Percentiles rank a stretch among this genome's conserved stretches.
Conservation (phyloP, 2,329 filamentous ascomycete species). For the Scorias spongiosa region DNA sequence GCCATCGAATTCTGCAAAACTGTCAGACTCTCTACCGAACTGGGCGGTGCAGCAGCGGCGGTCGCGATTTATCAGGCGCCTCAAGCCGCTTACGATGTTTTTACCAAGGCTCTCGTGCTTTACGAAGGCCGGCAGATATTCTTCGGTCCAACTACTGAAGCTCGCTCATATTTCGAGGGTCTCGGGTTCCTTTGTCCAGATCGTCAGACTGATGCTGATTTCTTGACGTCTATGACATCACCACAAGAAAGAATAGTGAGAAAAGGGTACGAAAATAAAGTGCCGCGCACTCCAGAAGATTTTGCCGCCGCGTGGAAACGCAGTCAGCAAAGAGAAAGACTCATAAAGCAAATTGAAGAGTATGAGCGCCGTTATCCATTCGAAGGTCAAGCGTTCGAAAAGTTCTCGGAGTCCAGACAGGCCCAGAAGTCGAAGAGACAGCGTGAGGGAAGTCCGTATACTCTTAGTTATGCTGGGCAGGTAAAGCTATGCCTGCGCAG, state of each 20-base stretch:
- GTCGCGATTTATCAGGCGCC: slow-evolving; percentile 64
- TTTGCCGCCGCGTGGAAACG: slow-evolving; percentile 39
- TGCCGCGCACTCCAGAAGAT: slow-evolving; percentile 35
- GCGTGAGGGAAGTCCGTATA: slow-evolving; percentile 64
- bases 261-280: slow-evolving; percentile 28
- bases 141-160: slow-evolving; percentile 48
- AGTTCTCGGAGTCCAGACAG: slow-evolving; percentile 31
- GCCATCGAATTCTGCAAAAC: slow-evolving; percentile 62
- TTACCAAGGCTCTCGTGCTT: slow-evolving; percentile 54
- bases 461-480: slow-evolving; percentile 62
- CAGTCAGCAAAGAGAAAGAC: slow-evolving; percentile 32
- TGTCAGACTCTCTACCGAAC: slow-evolving; percentile 50
- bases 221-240: slow-evolving; percentile 58
- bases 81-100: slow-evolving; percentile 52
- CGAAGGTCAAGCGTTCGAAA: slow-evolving; percentile 28
- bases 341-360: slow-evolving; percentile 29
- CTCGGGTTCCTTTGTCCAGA: slow-evolving; percentile 59
- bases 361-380: slow-evolving; percentile 32
- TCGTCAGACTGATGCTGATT: slow-evolving; percentile 59
- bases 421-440: slow-evolving; percentile 31
- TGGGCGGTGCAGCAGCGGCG: slow-evolving; percentile 48
- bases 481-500: slow-evolving; percentile 65
- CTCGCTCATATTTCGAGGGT: slow-evolving; percentile 53
- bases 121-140: slow-evolving; percentile 57
- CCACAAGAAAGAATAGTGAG: slow-evolving; percentile 31